Percentiles rank a stretch among this genome's conserved stretches.
Evolutionary conservation across 2,329 filamentous ascomycete genomes (phyloP).

Genomic region (Fusarium musae): DNA sequence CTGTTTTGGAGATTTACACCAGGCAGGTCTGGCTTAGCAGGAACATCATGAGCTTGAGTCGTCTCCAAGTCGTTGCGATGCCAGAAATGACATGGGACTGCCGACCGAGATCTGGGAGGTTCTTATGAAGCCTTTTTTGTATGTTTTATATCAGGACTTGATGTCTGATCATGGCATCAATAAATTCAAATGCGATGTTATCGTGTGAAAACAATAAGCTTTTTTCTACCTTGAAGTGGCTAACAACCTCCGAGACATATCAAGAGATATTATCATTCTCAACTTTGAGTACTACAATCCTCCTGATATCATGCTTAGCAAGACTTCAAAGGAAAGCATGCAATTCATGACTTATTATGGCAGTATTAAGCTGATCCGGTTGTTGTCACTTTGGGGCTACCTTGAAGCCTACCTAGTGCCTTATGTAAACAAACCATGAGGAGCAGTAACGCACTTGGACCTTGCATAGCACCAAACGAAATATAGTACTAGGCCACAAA

Average conservation of each 20-base stretch:
- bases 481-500: neutral
- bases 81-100: slow-evolving; percentile 10
- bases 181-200: slow-evolving; percentile 18
- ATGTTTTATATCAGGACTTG: slow-evolving; percentile 38
- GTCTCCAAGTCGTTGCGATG: neutral
- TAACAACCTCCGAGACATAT: too few relatives aligned
- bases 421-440: neutral
- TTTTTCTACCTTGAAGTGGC: neutral
- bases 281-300: neutral
- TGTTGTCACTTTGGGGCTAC: neutral
- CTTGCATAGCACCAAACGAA: neutral
- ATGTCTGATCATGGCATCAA: slow-evolving; percentile 21
- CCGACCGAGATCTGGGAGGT: slow-evolving; percentile 18
- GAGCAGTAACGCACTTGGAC: neutral
- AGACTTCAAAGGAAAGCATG: neutral
- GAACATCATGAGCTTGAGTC: neutral
- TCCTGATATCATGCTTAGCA: neutral
- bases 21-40: slow-evolving; percentile 9
- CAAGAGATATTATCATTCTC: neutral
- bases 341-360: neutral
- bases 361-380: neutral
- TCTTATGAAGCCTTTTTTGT: slow-evolving; percentile 28
- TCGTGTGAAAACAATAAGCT: neutral
- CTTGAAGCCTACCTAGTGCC: neutral
- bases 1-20: slow-evolving; percentile 32